Percentiles rank a stretch among this genome's conserved stretches.
Conservation (phyloP, 495 filamentous ascomycete genomes). For the Hypoxylon fuscum region DNA sequence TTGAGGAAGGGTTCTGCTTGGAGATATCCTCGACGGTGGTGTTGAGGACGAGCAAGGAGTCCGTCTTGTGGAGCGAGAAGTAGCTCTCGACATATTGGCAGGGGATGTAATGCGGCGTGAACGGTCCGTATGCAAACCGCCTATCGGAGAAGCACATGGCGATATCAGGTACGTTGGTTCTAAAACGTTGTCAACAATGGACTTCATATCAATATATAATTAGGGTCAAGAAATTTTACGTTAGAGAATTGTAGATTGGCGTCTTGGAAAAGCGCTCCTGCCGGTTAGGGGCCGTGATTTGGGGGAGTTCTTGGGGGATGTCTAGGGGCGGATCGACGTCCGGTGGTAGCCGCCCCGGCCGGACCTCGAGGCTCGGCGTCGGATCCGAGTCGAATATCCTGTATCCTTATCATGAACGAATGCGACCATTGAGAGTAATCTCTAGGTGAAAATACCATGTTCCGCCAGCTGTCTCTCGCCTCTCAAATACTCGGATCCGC, state of each 20-base stretch:
- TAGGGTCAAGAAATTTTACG: conserved; percentile 43
- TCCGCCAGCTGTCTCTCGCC: conserved; percentile 55
- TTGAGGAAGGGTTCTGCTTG: conserved; percentile 22
- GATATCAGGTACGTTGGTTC: conserved; percentile 60
- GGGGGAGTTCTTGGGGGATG: conserved; percentile 52
- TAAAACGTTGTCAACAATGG: conserved; percentile 23
- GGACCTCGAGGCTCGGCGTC: conserved; percentile 34
- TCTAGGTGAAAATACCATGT: conserved; percentile 55
- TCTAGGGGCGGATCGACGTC: conserved; percentile 54
- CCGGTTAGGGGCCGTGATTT: conserved; percentile 44
- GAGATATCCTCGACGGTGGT: conserved; percentile 61
- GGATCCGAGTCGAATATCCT: conserved; percentile 60
- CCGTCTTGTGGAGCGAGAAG: conserved; percentile 53
- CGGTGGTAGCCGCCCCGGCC: conserved; percentile 51
- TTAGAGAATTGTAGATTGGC: conserved; percentile 57
- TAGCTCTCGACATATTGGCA: conserved; percentile 60
- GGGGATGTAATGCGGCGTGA: conserved; percentile 58
- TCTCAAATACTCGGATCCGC: conserved; percentile 59
- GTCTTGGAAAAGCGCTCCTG: conserved; percentile 56
- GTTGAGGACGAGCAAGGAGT: conserved; percentile 51
- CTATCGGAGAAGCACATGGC: conserved; percentile 61
- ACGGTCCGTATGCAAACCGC: conserved; percentile 60
- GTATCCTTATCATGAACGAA: conserved; percentile 3
- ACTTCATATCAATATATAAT: not conserved
- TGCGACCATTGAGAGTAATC: not conserved